Base-by-base conservation (phyloP, 2,329 filamentous ascomycete genomes). In the Biscogniauxia mediterranea region DNA sequence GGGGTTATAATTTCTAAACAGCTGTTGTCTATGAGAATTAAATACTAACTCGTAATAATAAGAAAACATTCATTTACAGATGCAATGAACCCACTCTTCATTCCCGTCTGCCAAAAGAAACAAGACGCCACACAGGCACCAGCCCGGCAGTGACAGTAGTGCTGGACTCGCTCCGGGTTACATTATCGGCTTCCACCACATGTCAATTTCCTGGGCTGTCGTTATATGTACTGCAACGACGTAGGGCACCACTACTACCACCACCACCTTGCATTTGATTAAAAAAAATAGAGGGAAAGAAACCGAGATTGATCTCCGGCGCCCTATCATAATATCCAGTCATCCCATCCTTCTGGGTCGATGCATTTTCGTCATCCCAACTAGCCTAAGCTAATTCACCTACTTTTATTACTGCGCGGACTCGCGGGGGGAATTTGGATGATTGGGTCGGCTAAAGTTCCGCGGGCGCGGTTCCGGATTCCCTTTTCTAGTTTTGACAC, bases 151-250 rank as follows among this genome's bases (percentile, higher is more conserved):
- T n/a, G 17, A 11, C 38, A 46, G 38, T 11, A n/a, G 17, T 46
- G 2, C 13, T 46, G 38, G 17, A 46, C 38, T 46, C 38, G 19
- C 17, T 21, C 49, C 19, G 49, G 63, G 65, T 67, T 55, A 57
- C 65, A 67, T 65, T 67, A 67, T 67, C 63, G 55, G 63, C 65
- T 65, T 65, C 58, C 65, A 67, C 63, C 50, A 61, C 65, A 65
- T 67, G 63, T 64, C 65, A 67, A 62, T 64, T 21, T 56, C 13
- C 32, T 19, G 26, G 32, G 38, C 11, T 50, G 50, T 23, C 42
- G 60, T 57, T 49, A 52, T 56, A 56, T 59, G 64, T 65, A 42
- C 57, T 52, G 63, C 42, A 56, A 61, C 61, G 23, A 61, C 61
- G 23, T 56, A 32, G 28, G 28, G 38, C 38, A n/a, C n/a, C n/a